Evolutionary conservation across 768 basidiomycete species (phyloP).

Genomic region (Mycena crocata): DNA sequence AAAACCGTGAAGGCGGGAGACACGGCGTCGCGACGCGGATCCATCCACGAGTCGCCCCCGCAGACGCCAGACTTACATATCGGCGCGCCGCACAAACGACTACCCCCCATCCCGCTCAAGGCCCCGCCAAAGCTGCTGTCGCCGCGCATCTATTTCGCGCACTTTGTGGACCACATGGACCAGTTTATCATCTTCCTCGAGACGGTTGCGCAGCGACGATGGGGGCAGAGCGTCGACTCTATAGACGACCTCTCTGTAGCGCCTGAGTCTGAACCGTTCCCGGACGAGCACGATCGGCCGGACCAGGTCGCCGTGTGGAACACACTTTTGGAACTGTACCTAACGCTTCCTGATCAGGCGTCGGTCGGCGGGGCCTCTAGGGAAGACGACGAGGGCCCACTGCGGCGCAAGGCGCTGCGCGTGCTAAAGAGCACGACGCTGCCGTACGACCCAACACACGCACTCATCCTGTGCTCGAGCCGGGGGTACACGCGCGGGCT

Average conservation of each 20-base stretch:
- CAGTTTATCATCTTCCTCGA: constrained; percentile 92
- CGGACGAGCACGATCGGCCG: constrained; percentile 50
- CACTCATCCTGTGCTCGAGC: constrained; percentile 93
- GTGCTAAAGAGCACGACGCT: constrained; percentile 70
- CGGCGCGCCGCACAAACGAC: constrained; percentile 30
- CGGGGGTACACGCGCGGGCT: constrained; percentile 85
- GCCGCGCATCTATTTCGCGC: constrained; percentile 89
- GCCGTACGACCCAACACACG: constrained; percentile 92
- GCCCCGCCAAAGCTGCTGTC: constrained; percentile 71
- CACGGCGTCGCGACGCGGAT: constrained; percentile 49
- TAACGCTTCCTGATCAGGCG: constrained; percentile 62
- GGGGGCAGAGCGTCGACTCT: constrained; percentile 77
- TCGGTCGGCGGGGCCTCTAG: constrained; percentile 33
- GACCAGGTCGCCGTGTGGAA: constrained; percentile 95
- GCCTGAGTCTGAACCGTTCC: constrained; percentile 24
- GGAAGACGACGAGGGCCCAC: constrained; percentile 44
- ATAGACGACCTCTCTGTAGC: constrained; percentile 34
- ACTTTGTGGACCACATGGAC: constrained; percentile 90
- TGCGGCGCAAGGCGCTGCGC: constrained; percentile 76
- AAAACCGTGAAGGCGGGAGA: constrained; percentile 56
- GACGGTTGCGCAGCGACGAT: constrained; percentile 81
- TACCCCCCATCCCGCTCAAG: constrained; percentile 38
- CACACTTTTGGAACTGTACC: constrained; percentile 93
- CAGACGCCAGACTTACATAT: constrained; percentile 48
- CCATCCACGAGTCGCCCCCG: constrained; percentile 51